A percentile compares a stretch with the other conserved stretches of the same genome.
Evolutionary conservation across 257 asterid genomes (phyloP).

Genomic region (Solanum tarapatanum): DNA sequence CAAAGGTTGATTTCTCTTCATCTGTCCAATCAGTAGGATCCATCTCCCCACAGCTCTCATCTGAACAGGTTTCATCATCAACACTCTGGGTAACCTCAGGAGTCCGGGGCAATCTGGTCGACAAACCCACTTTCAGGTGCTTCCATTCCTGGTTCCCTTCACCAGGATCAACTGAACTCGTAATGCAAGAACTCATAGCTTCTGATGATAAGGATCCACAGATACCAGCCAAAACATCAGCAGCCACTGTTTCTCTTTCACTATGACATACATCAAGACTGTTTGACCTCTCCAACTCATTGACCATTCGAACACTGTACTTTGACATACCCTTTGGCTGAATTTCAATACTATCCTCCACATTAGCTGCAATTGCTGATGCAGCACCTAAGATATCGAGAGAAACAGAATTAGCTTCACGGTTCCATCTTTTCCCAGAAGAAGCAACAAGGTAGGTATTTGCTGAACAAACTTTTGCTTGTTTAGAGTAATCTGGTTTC

Average conservation of each 20-base stretch:
- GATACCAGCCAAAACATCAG: slow-evolving; percentile 94
- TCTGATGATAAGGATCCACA: slow-evolving; percentile 94
- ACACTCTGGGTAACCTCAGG: slow-evolving; percentile 59
- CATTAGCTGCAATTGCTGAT: slow-evolving; percentile 61
- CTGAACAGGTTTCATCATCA: slow-evolving; percentile 74
- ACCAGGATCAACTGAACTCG: slow-evolving; percentile 71
- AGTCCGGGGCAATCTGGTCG: slow-evolving; percentile 41
- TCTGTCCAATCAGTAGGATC: slow-evolving; percentile 82
- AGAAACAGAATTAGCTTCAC: slow-evolving; percentile 68
- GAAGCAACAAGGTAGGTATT: slow-evolving; percentile 58
- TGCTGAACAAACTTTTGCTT: slow-evolving; percentile 40
- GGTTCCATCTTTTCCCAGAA: slow-evolving; percentile 76
- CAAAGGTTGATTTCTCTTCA: slow-evolving; percentile 63
- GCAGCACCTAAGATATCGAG: slow-evolving; percentile 78
- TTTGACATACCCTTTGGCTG: slow-evolving; percentile 41
- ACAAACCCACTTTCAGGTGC: slow-evolving; percentile 37
- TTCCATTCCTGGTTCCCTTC: slow-evolving; percentile 59
- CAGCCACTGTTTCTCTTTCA: slow-evolving; percentile 81
- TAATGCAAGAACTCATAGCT: slow-evolving; percentile 88
- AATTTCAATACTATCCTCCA: slow-evolving; percentile 24
- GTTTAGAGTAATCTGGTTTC: slow-evolving; percentile 44
- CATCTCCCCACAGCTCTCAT: slow-evolving; percentile 88
- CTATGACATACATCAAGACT: slow-evolving; percentile 41
- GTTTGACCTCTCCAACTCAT: slow-evolving; percentile 32
- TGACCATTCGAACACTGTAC: slow-evolving; percentile 25